Evolutionary conservation across 2,329 filamentous ascomycete genomes (phyloP).

Genomic region (Neurospora sp.): DNA sequence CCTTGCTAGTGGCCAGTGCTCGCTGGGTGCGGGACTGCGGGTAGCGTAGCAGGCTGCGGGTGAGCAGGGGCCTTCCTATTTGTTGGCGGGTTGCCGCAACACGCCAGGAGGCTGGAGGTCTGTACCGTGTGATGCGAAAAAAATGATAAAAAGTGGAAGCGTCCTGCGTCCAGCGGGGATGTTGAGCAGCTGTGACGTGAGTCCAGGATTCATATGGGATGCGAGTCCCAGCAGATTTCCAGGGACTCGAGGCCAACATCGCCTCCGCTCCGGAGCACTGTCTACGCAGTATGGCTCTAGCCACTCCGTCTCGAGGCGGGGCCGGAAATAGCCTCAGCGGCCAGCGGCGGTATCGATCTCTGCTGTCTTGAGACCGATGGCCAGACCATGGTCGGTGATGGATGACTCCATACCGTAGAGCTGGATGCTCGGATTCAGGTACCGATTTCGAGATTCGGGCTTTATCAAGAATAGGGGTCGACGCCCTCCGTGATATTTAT

Average conservation of each 20-base stretch:
- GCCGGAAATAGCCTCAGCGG: constrained; percentile 14
- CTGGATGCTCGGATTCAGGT: neutral
- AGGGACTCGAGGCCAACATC: neutral
- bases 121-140: constrained; percentile 17
- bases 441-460: neutral
- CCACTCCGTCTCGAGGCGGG: constrained; percentile 4
- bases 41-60: constrained; percentile 1
- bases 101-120: constrained; percentile 8
- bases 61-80: constrained; percentile 6
- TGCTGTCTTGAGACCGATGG: neutral
- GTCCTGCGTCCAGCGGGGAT: constrained; percentile 5
- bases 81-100: constrained; percentile 10
- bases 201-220: constrained; percentile 1
- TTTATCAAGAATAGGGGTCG: neutral
- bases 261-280: neutral
- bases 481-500: neutral
- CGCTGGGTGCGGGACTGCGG: neutral
- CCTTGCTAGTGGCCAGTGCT: constrained; percentile 1
- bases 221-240: neutral
- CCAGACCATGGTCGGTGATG: neutral
- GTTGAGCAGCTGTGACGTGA: constrained; percentile 14
- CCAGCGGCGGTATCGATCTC: neutral
- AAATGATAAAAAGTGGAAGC: constrained; percentile 10
- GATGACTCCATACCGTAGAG: neutral
- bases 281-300: neutral